phyloP scores from a whole-genome alignment of 805 yeast species.

The Metschnikowia lochheadii region DNA sequence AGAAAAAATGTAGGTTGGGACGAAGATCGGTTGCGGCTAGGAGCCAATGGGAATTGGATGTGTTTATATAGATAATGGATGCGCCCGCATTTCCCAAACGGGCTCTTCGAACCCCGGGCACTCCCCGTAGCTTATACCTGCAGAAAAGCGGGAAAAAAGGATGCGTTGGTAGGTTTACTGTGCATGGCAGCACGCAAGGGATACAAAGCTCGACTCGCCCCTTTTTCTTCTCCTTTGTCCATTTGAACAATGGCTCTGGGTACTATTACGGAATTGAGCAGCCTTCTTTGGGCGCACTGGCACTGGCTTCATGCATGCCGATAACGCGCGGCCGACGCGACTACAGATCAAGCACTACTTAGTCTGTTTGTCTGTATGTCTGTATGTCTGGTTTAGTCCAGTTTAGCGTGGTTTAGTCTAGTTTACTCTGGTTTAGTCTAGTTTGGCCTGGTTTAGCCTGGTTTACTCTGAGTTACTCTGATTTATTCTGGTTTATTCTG shows the following conservation, averaged over 20 bases:
- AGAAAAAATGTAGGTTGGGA: background rate
- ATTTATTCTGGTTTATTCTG: too few relatives aligned
- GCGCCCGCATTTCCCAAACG: conserved; percentile 3
- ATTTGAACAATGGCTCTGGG: background rate
- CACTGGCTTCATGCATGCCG: background rate
- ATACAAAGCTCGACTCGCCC: too few relatives aligned
- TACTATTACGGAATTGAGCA: background rate
- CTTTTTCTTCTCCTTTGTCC: background rate
- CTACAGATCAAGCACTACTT: background rate
- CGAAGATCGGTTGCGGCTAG: background rate
- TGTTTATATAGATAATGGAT: conserved; percentile 1
- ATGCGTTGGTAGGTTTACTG: too few relatives aligned
- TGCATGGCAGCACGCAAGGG: too few relatives aligned
- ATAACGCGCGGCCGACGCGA: conserved; percentile 1
- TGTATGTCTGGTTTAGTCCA: too few relatives aligned
- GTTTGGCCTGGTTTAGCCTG: too few relatives aligned
- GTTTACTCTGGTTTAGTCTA: too few relatives aligned
- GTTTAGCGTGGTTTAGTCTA: too few relatives aligned
- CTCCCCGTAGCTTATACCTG: background rate
- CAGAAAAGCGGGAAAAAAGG: background rate
- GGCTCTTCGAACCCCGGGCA: background rate
- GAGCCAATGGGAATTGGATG: background rate
- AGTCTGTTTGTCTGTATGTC: too few relatives aligned
- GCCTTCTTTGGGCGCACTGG: background rate
- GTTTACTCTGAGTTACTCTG: too few relatives aligned